These are phyloP conservation scores for Porpolomopsis calyptriformis DNA, from an alignment of 768 basidiomycete species.

Conservation along the genomic window DNA sequence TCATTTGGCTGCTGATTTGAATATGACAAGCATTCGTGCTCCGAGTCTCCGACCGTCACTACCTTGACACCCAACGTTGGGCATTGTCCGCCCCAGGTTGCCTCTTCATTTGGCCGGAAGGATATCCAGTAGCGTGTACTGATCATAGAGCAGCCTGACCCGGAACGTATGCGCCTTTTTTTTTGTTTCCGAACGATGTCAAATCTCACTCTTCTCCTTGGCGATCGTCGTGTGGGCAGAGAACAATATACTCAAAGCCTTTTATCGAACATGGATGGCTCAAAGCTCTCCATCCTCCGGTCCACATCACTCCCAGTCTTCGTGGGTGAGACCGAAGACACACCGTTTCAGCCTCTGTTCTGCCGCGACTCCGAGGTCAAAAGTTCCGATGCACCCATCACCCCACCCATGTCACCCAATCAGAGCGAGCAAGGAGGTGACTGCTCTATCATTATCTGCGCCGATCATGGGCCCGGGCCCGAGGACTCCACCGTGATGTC, in stretches of 20 bases:
- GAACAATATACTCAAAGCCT: too few relatives aligned
- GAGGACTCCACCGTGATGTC: slow-evolving; percentile 10
- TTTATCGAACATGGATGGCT: slow-evolving; percentile 19
- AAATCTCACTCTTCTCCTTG: too few relatives aligned
- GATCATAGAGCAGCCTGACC: too few relatives aligned
- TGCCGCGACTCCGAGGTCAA: slow-evolving; percentile 28
- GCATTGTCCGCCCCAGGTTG: not conserved
- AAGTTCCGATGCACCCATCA: slow-evolving; percentile 50
- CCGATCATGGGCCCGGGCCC: slow-evolving; percentile 15
- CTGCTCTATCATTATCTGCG: slow-evolving; percentile 28
- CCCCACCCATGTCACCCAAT: slow-evolving; percentile 57
- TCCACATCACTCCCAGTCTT: slow-evolving; percentile 23
- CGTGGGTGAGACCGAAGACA: slow-evolving; percentile 16
- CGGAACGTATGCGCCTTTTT: too few relatives aligned
- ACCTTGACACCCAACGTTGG: not conserved
- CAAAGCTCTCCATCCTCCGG: slow-evolving; percentile 20
- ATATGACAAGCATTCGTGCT: not conserved
- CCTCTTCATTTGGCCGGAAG: too few relatives aligned
- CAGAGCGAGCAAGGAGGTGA: slow-evolving; percentile 31
- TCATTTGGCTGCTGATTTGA: too few relatives aligned
- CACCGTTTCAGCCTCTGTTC: not conserved
- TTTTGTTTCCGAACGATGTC: too few relatives aligned
- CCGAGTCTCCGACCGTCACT: not conserved
- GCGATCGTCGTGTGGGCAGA: too few relatives aligned
- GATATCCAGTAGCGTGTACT: too few relatives aligned